These are phyloP conservation scores for Penicillium paradoxum DNA, from an alignment of 495 filamentous ascomycete genomes.

Conservation along the genomic window DNA sequence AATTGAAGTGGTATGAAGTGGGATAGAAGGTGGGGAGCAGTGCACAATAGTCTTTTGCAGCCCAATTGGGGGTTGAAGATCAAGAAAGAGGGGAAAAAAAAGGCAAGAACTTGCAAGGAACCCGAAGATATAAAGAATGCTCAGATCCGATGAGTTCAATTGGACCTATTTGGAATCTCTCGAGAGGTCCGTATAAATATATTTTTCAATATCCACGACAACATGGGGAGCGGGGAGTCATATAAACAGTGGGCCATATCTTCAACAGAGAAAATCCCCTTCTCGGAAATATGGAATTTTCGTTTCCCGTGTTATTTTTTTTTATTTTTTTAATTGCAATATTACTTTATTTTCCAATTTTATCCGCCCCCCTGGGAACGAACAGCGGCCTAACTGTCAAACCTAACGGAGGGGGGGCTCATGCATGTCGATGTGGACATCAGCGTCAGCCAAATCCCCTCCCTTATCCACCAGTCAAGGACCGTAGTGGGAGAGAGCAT, in stretches of 20 bases:
- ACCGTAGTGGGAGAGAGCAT: constrained; percentile 33
- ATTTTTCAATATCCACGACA: constrained; percentile 19
- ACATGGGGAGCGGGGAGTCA: constrained; percentile 41
- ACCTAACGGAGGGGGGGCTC: constrained; percentile 34
- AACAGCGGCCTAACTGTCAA: constrained; percentile 41
- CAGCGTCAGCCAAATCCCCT: constrained; percentile 37
- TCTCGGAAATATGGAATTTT: constrained; percentile 13
- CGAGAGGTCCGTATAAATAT: constrained; percentile 19
- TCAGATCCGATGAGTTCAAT: constrained; percentile 18
- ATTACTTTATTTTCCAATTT: constrained; percentile 5
- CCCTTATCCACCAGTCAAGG: constrained; percentile 37
- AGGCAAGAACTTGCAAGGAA: constrained; percentile 4
- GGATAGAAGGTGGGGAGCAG: constrained; percentile 9
- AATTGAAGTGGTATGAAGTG: constrained; percentile 7
- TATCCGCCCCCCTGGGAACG: constrained; percentile 24
- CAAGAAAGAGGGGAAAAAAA: constrained; percentile 8
- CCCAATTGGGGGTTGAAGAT: constrained; percentile 5
- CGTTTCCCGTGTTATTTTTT: constrained; percentile 4
- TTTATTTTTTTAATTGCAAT: background rate
- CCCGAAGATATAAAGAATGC: constrained; percentile 13
- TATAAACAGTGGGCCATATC: constrained; percentile 42
- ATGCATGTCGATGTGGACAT: constrained; percentile 39
- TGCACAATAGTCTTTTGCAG: constrained; percentile 3
- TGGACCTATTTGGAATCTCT: constrained; percentile 15
- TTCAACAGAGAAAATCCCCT: constrained; percentile 21